Evolutionary conservation across 2,329 filamentous ascomycete genomes (phyloP).

Genomic region (Penicillium brasilianum): DNA sequence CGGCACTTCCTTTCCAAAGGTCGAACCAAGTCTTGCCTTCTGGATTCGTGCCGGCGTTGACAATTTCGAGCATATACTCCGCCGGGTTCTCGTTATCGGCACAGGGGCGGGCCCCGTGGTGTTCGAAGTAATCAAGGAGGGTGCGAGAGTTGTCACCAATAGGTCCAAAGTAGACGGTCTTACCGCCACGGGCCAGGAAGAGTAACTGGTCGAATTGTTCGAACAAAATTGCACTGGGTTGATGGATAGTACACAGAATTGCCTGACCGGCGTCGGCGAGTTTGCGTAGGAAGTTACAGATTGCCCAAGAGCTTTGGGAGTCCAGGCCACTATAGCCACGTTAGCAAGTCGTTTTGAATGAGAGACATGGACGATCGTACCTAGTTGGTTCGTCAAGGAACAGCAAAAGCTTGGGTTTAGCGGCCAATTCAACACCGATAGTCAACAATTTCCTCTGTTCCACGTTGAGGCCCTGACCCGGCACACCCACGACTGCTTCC

Average conservation of each 20-base stretch:
- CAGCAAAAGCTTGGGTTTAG: constrained; percentile 82
- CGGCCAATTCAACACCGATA: constrained; percentile 90
- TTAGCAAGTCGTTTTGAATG: not conserved
- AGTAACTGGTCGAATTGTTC: constrained; percentile 73
- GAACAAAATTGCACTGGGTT: constrained; percentile 88
- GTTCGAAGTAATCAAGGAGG: constrained; percentile 66
- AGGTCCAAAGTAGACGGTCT: constrained; percentile 70
- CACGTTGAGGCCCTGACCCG: constrained; percentile 72
- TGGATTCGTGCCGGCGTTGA: constrained; percentile 49
- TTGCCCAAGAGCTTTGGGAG: constrained; percentile 88
- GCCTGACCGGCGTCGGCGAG: constrained; percentile 85
- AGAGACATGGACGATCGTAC: constrained; percentile 4
- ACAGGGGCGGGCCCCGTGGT: constrained; percentile 64
- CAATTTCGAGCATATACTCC: constrained; percentile 70
- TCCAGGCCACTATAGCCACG: constrained; percentile 70
- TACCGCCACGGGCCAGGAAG: constrained; percentile 67
- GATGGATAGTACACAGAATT: constrained; percentile 91
- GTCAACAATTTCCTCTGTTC: constrained; percentile 75
- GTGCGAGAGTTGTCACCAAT: constrained; percentile 63
- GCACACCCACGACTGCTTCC: constrained; percentile 84
- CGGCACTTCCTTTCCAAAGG: constrained; percentile 62
- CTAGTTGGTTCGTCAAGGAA: constrained; percentile 92
- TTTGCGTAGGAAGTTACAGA: constrained; percentile 81
- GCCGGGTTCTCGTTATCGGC: constrained; percentile 69
- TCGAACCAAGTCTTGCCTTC: constrained; percentile 62